These are phyloP conservation scores for Chenopodium quinoa DNA, from an alignment of 148 eudicot species.

Conservation along the genomic window DNA sequence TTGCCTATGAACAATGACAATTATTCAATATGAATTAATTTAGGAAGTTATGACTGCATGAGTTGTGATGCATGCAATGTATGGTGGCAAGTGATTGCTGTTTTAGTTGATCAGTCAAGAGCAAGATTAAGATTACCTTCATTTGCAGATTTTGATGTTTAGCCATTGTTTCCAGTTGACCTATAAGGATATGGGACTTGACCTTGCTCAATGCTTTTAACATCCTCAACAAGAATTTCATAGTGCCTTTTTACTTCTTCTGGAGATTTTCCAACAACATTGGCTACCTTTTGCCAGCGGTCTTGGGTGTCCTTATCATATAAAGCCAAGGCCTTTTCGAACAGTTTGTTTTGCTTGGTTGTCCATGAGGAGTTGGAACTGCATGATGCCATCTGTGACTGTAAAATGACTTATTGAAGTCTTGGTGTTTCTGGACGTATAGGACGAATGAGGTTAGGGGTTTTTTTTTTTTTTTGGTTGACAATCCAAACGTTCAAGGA, in stretches of 20 bases:
- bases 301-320: conserved; percentile 59
- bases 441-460: background rate
- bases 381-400: conserved; percentile 44
- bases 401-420: background rate
- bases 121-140: conserved; percentile 31
- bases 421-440: background rate
- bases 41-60: background rate
- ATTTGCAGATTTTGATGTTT: conserved; percentile 1
- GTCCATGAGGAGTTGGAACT: conserved; percentile 61
- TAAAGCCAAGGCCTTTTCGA: conserved; percentile 58
- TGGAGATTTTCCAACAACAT: conserved; percentile 54
- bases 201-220: conserved; percentile 54
- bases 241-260: conserved; percentile 70
- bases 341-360: conserved; percentile 54
- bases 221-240: conserved; percentile 52
- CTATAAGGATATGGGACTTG: conserved; percentile 52
- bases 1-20: background rate
- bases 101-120: conserved; percentile 1
- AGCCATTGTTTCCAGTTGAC: conserved; percentile 25
- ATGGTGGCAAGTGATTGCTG: conserved; percentile 17
- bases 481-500: conserved; percentile 3
- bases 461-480: background rate
- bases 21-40: background rate
- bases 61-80: background rate
- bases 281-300: conserved; percentile 66